phyloP scores from a whole-genome alignment of 805 yeast genomes.

The Ogataea philodendri region DNA sequence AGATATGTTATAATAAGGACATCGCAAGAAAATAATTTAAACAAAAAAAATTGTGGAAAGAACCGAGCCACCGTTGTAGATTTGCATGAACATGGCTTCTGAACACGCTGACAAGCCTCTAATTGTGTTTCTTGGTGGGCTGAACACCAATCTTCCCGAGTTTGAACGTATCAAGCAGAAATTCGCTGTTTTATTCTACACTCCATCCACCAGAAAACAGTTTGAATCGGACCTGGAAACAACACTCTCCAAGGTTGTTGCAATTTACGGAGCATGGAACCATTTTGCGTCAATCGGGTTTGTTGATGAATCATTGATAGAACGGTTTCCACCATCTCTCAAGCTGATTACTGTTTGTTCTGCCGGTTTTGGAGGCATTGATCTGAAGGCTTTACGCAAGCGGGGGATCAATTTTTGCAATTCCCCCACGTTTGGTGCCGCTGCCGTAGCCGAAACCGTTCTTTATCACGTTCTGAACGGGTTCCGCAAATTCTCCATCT shows the following conservation, averaged over 20 bases:
- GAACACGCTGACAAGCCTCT: not conserved
- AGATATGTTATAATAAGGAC: slow-evolving; percentile 11
- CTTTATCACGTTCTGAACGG: slow-evolving; percentile 55
- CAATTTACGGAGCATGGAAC: slow-evolving; percentile 53
- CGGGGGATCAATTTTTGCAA: slow-evolving; percentile 55
- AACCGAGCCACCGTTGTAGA: too few species aligned
- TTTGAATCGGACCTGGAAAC: slow-evolving; percentile 40
- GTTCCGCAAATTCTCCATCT: slow-evolving; percentile 54
- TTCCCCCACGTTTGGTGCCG: slow-evolving; percentile 57
- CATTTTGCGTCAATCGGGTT: slow-evolving; percentile 48
- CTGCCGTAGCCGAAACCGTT: slow-evolving; percentile 73
- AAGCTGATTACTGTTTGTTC: slow-evolving; percentile 53
- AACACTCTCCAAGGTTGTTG: slow-evolving; percentile 38
- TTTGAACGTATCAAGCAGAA: slow-evolving; percentile 42
- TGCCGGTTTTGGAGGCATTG: slow-evolving; percentile 49
- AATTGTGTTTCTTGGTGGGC: slow-evolving; percentile 50
- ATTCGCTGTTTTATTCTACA: slow-evolving; percentile 40
- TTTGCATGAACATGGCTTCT: too few species aligned
- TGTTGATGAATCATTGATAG: slow-evolving; percentile 41
- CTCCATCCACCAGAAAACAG: slow-evolving; percentile 41
- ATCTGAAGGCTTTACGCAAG: slow-evolving; percentile 35
- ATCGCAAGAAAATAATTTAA: slow-evolving; percentile 5
- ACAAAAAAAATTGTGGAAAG: too few species aligned
- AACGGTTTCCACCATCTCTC: slow-evolving; percentile 40
- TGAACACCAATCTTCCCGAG: slow-evolving; percentile 46